Percentiles rank a stretch among this genome's conserved stretches.
These are phyloP conservation scores for Plasmodium malariae DNA, from an alignment of 169 alveolate species.

Conservation along the genomic window DNA sequence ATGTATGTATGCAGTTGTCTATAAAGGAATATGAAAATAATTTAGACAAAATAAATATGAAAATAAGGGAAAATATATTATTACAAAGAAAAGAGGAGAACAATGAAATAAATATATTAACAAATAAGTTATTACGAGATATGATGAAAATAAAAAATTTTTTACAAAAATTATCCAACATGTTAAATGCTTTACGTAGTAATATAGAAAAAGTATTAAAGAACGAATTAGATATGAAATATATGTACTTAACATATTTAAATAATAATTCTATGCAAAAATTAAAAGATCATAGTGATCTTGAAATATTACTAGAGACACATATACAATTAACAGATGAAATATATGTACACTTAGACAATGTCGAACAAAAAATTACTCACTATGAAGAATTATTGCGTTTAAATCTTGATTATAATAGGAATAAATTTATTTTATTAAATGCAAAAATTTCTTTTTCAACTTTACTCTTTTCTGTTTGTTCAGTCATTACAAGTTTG, in stretches of 20 bases:
- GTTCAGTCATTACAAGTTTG: slow-evolving; percentile 53
- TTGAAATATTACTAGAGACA: slow-evolving; percentile 60
- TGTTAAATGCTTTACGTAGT: slow-evolving; percentile 58
- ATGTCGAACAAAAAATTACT: slow-evolving; percentile 62
- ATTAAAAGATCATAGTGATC: slow-evolving; percentile 34
- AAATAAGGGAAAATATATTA: slow-evolving; percentile 17
- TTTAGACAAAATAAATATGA: slow-evolving; percentile 13
- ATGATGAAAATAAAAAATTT: slow-evolving; percentile 69
- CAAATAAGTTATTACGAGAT: slow-evolving; percentile 37
- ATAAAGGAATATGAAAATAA: slow-evolving; percentile 53
- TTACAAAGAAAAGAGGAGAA: slow-evolving; percentile 52
- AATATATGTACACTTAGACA: slow-evolving; percentile 49
- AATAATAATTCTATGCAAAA: background rate
- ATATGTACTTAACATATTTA: slow-evolving; percentile 49
- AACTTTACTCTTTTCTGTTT: slow-evolving; percentile 43
- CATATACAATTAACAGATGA: slow-evolving; percentile 71
- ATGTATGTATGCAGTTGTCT: slow-evolving; percentile 63
- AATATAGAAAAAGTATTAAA: slow-evolving; percentile 45
- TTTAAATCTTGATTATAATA: slow-evolving; percentile 55
- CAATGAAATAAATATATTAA: slow-evolving; percentile 52
- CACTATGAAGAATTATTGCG: slow-evolving; percentile 73
- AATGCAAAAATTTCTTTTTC: slow-evolving; percentile 63
- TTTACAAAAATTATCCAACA: slow-evolving; percentile 47
- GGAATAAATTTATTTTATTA: slow-evolving; percentile 59
- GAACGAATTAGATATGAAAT: slow-evolving; percentile 33